Conservation (phyloP, 208 protist genomes). For the Leishmania lainsoni region DNA sequence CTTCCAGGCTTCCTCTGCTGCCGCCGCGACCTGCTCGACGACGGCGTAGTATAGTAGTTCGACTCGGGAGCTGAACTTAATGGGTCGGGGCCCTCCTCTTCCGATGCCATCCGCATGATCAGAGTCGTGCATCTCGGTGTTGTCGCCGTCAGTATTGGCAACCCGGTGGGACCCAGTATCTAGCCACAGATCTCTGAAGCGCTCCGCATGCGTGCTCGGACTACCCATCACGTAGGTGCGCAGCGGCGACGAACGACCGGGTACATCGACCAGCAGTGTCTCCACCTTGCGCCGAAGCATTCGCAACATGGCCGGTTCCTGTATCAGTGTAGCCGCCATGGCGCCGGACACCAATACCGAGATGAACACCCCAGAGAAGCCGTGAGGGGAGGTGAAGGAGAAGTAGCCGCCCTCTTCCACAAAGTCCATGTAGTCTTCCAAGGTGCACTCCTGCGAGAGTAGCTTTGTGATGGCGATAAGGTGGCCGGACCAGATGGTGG, state of each 20-base stretch:
- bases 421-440: conserved; percentile 77
- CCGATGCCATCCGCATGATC: conserved; percentile 21
- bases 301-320: conserved; percentile 38
- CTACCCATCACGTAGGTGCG: conserved; percentile 50
- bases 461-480: conserved; percentile 66
- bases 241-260: conserved; percentile 45
- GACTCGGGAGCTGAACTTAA: conserved; percentile 76
- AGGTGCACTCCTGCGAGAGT: conserved; percentile 46
- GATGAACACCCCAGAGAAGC: conserved; percentile 49
- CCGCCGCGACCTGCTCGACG: conserved; percentile 57
- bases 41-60: conserved; percentile 78
- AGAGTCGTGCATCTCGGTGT: background rate
- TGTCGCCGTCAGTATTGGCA: background rate
- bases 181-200: conserved; percentile 85
- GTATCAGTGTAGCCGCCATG: conserved; percentile 27
- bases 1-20: conserved; percentile 63
- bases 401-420: conserved; percentile 46
- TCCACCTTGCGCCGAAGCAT: conserved; percentile 61
- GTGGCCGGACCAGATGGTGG: conserved; percentile 59
- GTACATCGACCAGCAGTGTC: conserved; percentile 53
- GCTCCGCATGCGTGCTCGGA: conserved; percentile 63
- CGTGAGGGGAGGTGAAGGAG: conserved; percentile 24
- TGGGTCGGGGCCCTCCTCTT: conserved; percentile 16
- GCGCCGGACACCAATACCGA: conserved; percentile 33
- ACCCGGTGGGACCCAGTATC: conserved; percentile 11